phyloP scores from a whole-genome alignment of 2,329 filamentous ascomycete species.

The Alternaria hordeiaustralica region DNA sequence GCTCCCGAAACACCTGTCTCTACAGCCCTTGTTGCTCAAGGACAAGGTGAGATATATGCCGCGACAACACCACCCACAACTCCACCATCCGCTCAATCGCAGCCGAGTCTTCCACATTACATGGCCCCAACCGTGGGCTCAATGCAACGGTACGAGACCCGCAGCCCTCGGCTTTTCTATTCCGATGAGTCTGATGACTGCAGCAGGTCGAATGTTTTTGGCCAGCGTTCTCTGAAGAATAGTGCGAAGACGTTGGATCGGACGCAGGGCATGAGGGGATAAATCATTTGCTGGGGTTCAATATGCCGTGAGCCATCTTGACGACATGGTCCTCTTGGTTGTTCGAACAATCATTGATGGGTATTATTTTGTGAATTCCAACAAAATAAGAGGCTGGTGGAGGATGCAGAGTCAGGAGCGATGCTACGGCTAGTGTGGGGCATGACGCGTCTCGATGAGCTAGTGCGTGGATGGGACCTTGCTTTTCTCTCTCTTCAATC shows the following conservation, averaged over 20 bases:
- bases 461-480: not conserved
- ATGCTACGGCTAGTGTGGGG: conserved; percentile 1
- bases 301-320: too few species aligned
- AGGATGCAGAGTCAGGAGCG: not conserved
- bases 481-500: not conserved
- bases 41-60: not conserved
- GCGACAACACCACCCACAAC: not conserved
- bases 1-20: not conserved
- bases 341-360: not conserved
- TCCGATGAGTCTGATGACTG: not conserved
- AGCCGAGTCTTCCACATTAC: not conserved
- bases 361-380: not conserved
- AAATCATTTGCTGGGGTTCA: not conserved
- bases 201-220: not conserved
- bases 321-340: not conserved
- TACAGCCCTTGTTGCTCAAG: not conserved
- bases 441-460: conserved; percentile 11
- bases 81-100: not conserved
- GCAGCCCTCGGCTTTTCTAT: conserved; percentile 5
- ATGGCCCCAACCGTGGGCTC: not conserved
- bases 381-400: not conserved
- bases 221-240: not conserved
- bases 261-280: not conserved
- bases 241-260: conserved; percentile 1
- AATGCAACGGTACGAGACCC: not conserved